Evolutionary conservation across 2,329 filamentous ascomycete species (phyloP), one percentile per base, ranked within the genome.

Genomic region (Aspergillus thermomutatus): DNA sequence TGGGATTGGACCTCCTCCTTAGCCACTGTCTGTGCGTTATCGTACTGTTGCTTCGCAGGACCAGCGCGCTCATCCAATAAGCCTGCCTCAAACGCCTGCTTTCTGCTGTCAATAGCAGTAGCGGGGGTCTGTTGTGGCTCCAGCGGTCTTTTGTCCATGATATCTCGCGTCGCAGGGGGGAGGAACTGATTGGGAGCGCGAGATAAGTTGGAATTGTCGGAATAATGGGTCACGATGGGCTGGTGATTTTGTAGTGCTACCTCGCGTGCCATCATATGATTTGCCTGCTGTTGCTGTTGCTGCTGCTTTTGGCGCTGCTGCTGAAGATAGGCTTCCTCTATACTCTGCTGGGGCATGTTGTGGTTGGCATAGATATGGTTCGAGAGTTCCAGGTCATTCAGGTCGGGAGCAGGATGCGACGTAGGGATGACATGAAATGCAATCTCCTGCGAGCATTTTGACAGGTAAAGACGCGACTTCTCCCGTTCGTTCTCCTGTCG

Each of bases 351-450:
- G 19, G 80, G 79, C 56, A 86, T 78, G 28, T 81, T 80, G 57
- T 75, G 71, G 58, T 80, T 79, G 54, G 75, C 68, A 57, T 79
- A 82, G 23, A 76, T 69, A 59, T 77, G 72, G 54, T 73, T 73
- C 28, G 75, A 70, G 43, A 77, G 65, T n/a, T 79, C 73, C 27
- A 68, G 70, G 26, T 79, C 77, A 46, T 68, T 70, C 43, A 77
- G 64, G 17, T 85, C 82, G 10, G 83, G 82, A 21, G 82, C 80
- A 50, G 84, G 82, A 62, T 87, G 83, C 37, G 82, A 79, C 23
- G 84, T 82, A n/a, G 86, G 86, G 50, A 86, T 84, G 34, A 89
- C 79, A 59, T 88, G 82, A 65, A 88, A 89, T 3, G 85, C 84
- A 51, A 89, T 83, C 70, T 89, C 86, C 63, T 87, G 83, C 50